These are phyloP conservation scores for Vitis hybrid DNA, from an alignment of 177 flowering plant genomes.

Conservation along the genomic window DNA sequence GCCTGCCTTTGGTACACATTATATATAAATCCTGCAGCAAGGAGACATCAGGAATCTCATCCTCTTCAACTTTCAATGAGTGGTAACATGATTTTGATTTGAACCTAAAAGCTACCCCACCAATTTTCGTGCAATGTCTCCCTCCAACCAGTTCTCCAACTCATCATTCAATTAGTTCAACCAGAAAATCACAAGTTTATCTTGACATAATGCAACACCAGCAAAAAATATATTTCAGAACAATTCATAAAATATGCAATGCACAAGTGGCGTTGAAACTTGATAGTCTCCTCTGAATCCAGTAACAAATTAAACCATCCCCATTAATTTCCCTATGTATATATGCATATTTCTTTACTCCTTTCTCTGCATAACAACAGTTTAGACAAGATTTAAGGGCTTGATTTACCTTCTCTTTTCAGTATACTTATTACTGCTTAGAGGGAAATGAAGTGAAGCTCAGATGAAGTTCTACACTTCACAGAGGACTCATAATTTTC, in stretches of 20 bases:
- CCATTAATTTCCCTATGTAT: neutral
- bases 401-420: too few relatives aligned
- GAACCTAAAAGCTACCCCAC: neutral
- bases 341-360: too few relatives aligned
- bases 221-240: neutral
- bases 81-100: conserved; percentile 7
- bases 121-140: conserved; percentile 9
- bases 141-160: conserved; percentile 5
- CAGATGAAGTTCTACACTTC: too few relatives aligned
- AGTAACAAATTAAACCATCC: neutral
- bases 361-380: too few relatives aligned
- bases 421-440: too few relatives aligned
- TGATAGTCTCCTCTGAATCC: neutral
- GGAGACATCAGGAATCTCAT: conserved; percentile 12
- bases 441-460: too few relatives aligned
- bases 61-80: neutral
- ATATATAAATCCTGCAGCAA: neutral
- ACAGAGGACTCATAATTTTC: too few relatives aligned
- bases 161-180: neutral
- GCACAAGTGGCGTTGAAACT: conserved; percentile 1
- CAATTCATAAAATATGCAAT: neutral
- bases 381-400: too few relatives aligned
- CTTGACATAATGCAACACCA: neutral
- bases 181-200: neutral
- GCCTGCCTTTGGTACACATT: neutral